Evolutionary conservation across 208 protist genomes (phyloP), one percentile per base, ranked within the genome.

Genomic region (Acanthamoeba quina): DNA sequence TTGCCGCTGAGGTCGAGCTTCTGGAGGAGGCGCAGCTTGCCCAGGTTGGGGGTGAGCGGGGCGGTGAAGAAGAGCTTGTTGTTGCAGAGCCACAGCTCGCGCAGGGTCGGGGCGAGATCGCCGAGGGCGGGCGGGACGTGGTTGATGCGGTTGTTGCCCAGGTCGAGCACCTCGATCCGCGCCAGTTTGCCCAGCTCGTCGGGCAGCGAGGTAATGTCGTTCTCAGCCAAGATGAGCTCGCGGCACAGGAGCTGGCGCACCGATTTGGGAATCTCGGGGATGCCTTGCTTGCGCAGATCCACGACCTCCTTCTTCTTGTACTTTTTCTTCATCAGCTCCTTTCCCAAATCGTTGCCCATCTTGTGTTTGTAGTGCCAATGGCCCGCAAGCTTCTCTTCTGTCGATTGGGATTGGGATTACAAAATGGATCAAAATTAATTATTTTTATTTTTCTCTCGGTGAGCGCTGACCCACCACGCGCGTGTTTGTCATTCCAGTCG

Each of bases 41-140:
- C 96, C 0, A 97, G 13, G 3, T 95, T 90, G 54, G 96, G 88
- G 34, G 96, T 95, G 0, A 97, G 34, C 29, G 96, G 96, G 5
- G 90, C 90, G 54, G 93, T 92, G 34, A 95, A 97, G 90, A 97
- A 97, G n/a, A 97, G 66, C 80, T 97, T 97, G 64, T 97, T 97
- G 41, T 95, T 94, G 17, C 70, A 41, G 0, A 96, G 44, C 49
- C 89, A 95, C 11, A 97, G 37, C 70, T 97, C 83, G n/a, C 94
- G 82, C 26, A 97, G 68, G 21, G 94, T 95, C 21, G 29, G 15
- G 15, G 26, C 90, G 21, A 97, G 58, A 34, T 95, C 44, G 26
- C 94, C 95, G 15, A 97, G 64, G 15, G 95, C 93, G 41, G 86
- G 68, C 26, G 96, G 96, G 3, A 97, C 52, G 56, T 92, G 80